Evolutionary conservation across 73 alveolate species (phyloP).

Genomic region (Paraurostyla sp.): DNA sequence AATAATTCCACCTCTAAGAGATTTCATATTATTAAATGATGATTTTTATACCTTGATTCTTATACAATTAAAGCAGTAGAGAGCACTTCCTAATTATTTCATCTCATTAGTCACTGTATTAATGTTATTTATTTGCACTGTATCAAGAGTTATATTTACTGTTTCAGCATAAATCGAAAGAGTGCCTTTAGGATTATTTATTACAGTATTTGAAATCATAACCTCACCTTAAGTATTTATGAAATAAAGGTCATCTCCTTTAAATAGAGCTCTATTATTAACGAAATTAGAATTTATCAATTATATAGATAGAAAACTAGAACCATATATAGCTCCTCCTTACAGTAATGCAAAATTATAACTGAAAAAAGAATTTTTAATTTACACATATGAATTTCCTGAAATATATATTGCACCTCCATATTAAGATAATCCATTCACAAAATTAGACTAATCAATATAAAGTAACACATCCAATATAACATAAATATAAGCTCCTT

Average conservation of each 20-base stretch:
- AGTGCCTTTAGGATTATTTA: too few relatives aligned
- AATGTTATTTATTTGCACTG: too few relatives aligned
- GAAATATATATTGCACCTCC: slow-evolving; percentile 69
- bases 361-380: neutral
- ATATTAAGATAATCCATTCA: neutral
- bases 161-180: too few relatives aligned
- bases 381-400: slow-evolving; percentile 13
- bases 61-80: too few relatives aligned
- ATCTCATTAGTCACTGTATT: too few relatives aligned
- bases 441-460: neutral
- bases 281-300: neutral
- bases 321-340: slow-evolving; percentile 49
- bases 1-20: too few relatives aligned
- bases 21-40: too few relatives aligned
- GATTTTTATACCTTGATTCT: too few relatives aligned
- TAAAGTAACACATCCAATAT: neutral
- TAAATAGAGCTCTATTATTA: too few relatives aligned
- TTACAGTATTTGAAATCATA: too few relatives aligned
- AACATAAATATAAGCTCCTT: neutral
- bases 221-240: neutral
- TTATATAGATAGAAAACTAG: neutral
- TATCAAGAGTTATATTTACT: too few relatives aligned
- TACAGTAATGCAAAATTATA: neutral
- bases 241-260: neutral
- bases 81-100: too few relatives aligned